Base-by-base conservation (phyloP, 129 eudicot species). In the Ambrosia artemisiifolia region DNA sequence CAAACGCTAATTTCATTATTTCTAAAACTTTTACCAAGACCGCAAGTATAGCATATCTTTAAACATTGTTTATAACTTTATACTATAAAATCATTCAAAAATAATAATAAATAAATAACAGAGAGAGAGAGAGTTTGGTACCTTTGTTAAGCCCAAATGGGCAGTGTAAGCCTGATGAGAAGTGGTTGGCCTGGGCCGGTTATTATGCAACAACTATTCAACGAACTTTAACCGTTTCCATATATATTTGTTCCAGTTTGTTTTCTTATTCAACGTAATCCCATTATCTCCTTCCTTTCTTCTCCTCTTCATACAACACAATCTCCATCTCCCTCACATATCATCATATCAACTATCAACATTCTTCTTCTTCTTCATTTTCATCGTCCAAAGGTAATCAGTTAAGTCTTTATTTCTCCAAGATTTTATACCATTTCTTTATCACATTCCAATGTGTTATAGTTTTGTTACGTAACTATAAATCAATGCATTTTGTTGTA, bases 311-410 rank as follows among this genome's bases (percentile, higher is more conserved):
- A 35, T 51, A 34, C 28, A 74, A 19, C 47, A 20, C 9, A 12
- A n/a, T 46, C 71, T 67, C 75, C 40, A 48, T 48, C 32, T 6
- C 32, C 11, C 5, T 7, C 48, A 69, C 28, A 24, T 24, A 24
- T 24, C 28, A 24, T 24, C 28, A 24, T 24, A 24, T 24, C 28
- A 24, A 24, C 28, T 33, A 49, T 12, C 35, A 40, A 14, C 43
- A 7, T 12, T 18, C n/a, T n/a, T 24, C 28, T 24, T 24, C 28
- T 24, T 24, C 28, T 24, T 24, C 50, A 57, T 20, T 6, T 62
- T 64, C 36, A 19, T 40, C 19, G 78, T 35, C 24, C 54, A 62
- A 63, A 63, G 71, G 78, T 74, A 34, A 50, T 24, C 28, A 24
- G 1, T 1, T 24, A 24, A 24, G 63, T 47, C 47, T 62, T 12